These are phyloP conservation scores for Phytophthora sp. DNA, from an alignment of 352 stramenopile species.

Conservation along the genomic window DNA sequence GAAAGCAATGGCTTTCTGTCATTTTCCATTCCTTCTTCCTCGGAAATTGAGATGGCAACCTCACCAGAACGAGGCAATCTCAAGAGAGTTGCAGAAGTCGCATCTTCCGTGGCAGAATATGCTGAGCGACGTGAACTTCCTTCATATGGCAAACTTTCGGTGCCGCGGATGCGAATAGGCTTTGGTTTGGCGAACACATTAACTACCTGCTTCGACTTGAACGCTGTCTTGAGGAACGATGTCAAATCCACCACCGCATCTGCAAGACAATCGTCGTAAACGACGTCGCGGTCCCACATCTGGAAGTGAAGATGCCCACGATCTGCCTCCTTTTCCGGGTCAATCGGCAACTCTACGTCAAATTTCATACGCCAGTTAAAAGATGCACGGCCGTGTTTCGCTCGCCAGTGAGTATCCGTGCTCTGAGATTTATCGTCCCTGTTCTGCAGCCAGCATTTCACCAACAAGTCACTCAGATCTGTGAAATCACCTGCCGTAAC, in stretches of 20 bases:
- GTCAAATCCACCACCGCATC: constrained; percentile 74
- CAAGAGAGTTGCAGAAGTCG: constrained; percentile 25
- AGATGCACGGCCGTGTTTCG: constrained; percentile 82
- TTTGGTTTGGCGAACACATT: constrained; percentile 83
- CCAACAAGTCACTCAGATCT: constrained; percentile 90
- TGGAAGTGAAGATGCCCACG: constrained; percentile 78
- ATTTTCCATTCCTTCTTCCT: constrained; percentile 14
- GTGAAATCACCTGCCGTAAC: constrained; percentile 86
- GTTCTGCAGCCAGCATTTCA: constrained; percentile 90
- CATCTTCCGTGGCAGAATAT: constrained; percentile 41
- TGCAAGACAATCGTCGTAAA: constrained; percentile 83
- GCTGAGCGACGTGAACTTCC: constrained; percentile 18
- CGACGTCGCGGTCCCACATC: constrained; percentile 80
- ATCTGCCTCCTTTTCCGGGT: constrained; percentile 70
- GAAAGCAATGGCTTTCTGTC: constrained; percentile 37
- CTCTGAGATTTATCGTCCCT: constrained; percentile 70
- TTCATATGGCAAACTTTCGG: constrained; percentile 41
- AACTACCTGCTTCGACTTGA: constrained; percentile 69
- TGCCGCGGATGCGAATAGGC: constrained; percentile 51
- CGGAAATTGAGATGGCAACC: constrained; percentile 35
- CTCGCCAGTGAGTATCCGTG: constrained; percentile 93
- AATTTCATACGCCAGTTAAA: constrained; percentile 96
- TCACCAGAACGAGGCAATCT: constrained; percentile 26
- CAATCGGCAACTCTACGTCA: constrained; percentile 79
- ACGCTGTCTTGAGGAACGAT: constrained; percentile 68